These are phyloP conservation scores for Penicillium steckii DNA, from an alignment of 495 filamentous ascomycete genomes.

Conservation along the genomic window DNA sequence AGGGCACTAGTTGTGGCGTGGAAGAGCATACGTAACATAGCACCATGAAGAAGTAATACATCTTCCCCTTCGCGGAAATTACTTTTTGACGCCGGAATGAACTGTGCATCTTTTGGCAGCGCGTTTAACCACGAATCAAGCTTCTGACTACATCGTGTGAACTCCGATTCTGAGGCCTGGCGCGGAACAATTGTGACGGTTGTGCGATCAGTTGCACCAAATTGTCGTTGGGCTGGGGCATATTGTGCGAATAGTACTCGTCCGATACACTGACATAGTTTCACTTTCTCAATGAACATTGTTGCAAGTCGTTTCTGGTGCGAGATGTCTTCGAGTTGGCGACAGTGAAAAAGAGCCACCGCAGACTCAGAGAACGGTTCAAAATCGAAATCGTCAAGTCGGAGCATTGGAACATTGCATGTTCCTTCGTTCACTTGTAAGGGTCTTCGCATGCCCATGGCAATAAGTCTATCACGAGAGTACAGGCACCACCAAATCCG, in stretches of 20 bases:
- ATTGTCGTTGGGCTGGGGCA: slow-evolving; percentile 60
- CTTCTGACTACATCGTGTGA: slow-evolving; percentile 67
- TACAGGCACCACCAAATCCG: slow-evolving; percentile 90
- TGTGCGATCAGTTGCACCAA: slow-evolving; percentile 64
- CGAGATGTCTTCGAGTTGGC: slow-evolving; percentile 39
- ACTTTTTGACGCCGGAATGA: slow-evolving; percentile 32
- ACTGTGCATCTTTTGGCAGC: slow-evolving; percentile 59
- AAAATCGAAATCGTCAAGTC: slow-evolving; percentile 75
- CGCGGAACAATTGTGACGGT: slow-evolving; percentile 83
- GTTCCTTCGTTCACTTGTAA: slow-evolving; percentile 83
- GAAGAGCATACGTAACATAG: slow-evolving; percentile 81
- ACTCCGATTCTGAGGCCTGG: slow-evolving; percentile 65
- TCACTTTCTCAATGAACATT: slow-evolving; percentile 86
- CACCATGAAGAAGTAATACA: slow-evolving; percentile 67
- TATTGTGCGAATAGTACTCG: slow-evolving; percentile 82
- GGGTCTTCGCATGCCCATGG: slow-evolving; percentile 80
- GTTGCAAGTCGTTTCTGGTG: slow-evolving; percentile 69
- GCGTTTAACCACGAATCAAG: slow-evolving; percentile 65
- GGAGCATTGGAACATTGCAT: slow-evolving; percentile 81
- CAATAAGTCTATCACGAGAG: slow-evolving; percentile 84
- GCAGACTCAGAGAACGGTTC: slow-evolving; percentile 53
- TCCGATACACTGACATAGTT: slow-evolving; percentile 78
- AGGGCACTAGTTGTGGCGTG: slow-evolving; percentile 82
- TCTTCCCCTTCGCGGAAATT: slow-evolving; percentile 45
- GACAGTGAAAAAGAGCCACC: slow-evolving; percentile 34